Percentiles rank a stretch among this genome's conserved stretches.
Conservation (phyloP, 129 eudicot species). For the Lactuca saligna region DNA sequence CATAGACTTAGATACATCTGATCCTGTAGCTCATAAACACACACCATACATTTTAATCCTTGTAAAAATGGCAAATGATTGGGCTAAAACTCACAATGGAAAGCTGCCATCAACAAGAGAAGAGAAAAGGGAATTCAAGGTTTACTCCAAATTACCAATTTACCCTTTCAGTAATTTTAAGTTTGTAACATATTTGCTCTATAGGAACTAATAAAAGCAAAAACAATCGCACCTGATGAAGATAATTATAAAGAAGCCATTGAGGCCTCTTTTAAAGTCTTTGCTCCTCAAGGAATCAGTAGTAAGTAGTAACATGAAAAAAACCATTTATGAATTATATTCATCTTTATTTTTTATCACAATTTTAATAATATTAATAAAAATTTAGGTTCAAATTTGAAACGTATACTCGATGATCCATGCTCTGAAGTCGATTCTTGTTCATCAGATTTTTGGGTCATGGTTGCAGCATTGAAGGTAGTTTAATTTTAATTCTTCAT, state of each 20-base stretch:
- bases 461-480: slow-evolving; percentile 97
- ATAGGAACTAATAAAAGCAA: slow-evolving; percentile 73
- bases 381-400: slow-evolving; percentile 58
- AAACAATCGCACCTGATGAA: slow-evolving; percentile 66
- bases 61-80: slow-evolving; percentile 76
- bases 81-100: slow-evolving; percentile 87
- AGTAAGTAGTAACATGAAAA: slow-evolving; percentile 27
- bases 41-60: slow-evolving; percentile 87
- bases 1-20: slow-evolving; percentile 55
- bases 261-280: slow-evolving; percentile 89
- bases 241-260: slow-evolving; percentile 96
- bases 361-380: slow-evolving; percentile 9
- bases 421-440: slow-evolving; percentile 71
- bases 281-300: slow-evolving; percentile 91
- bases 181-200: slow-evolving; percentile 26
- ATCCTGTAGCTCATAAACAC: slow-evolving; percentile 88
- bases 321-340: not conserved
- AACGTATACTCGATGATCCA: slow-evolving; percentile 65
- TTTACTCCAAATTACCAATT: slow-evolving; percentile 25
- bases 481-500: not conserved
- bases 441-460: slow-evolving; percentile 94
- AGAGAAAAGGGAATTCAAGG: slow-evolving; percentile 90
- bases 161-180: slow-evolving; percentile 10
- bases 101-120: slow-evolving; percentile 78
- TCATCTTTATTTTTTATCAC: not conserved